Percentiles rank a stretch among this genome's conserved stretches.
Evolutionary conservation across 2,329 filamentous ascomycete genomes (phyloP).

Genomic region (Colletotrichum endophyticum): DNA sequence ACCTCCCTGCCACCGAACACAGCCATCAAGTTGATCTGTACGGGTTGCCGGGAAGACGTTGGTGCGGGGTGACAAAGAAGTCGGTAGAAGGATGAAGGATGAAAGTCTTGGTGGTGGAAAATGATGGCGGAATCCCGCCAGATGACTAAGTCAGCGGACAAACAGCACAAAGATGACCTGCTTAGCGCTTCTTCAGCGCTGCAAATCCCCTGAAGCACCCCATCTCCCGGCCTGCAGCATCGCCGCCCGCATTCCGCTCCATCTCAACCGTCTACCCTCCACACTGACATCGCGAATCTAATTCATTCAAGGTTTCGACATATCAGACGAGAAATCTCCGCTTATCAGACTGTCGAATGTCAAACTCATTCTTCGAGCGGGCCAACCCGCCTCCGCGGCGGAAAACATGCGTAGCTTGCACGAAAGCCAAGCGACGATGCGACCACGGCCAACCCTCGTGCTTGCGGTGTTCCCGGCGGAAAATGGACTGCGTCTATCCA

Average conservation of each 20-base stretch:
- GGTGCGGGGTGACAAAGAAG: background rate
- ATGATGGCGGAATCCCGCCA: conserved; percentile 17
- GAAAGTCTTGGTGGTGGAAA: background rate
- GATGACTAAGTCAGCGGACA: background rate
- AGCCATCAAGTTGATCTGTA: background rate
- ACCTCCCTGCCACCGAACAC: background rate
- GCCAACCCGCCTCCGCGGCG: conserved; percentile 52
- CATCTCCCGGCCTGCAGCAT: background rate
- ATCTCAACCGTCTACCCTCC: background rate
- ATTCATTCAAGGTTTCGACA: background rate
- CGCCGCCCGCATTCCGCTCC: background rate
- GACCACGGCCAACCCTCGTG: conserved; percentile 57
- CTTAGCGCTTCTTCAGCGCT: background rate
- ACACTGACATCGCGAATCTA: background rate
- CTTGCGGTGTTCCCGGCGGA: conserved; percentile 53
- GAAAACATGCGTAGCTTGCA: conserved; percentile 63
- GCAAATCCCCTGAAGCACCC: background rate
- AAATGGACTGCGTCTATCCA: conserved; percentile 53
- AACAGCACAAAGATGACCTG: background rate
- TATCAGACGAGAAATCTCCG: background rate
- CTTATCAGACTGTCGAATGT: background rate
- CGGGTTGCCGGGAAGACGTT: background rate
- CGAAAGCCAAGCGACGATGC: conserved; percentile 61
- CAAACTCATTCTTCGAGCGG: conserved; percentile 34
- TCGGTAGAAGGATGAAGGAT: background rate